Evolutionary conservation across 345 rosid genomes (phyloP), one percentile per base, ranked within the genome.

Genomic region (Zanthoxylum bungeanum): DNA sequence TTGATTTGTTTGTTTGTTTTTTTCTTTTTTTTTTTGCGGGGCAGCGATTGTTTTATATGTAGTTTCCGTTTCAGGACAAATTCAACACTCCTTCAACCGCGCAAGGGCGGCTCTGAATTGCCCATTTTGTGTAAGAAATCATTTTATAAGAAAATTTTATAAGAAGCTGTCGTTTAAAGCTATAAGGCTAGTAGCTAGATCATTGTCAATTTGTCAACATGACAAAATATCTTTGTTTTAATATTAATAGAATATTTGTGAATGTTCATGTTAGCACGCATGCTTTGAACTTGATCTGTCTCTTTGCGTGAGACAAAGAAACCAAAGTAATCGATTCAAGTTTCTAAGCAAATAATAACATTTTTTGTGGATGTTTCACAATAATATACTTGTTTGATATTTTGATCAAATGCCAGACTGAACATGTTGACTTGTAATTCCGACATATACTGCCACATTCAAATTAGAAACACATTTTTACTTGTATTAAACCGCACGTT

Each of bases 81-180:
- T 30, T 57, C 21, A 57, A 4, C 19, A 1, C 49, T 57, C 67
- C 68, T 64, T 46, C 68, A 64, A 64, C 46, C 68, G 46, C 68
- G 68, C n/a, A n/a, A n/a, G n/a, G n/a, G n/a, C n/a, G n/a, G n/a
- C n/a, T n/a, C n/a, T n/a, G n/a, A n/a, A n/a, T n/a, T n/a, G n/a
- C n/a, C n/a, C n/a, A n/a, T n/a, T 64, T 30, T 4, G 56, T 27
- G n/a, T 42, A 31, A 27, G 55, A 46, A 46, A 64, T 50, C 22
- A 30, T 16, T 21, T 11, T 12, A 21, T 24, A 33, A 60, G 21
- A 34, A 60, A 33, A 1, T 39, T 4, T 21, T 4, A 2, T 19
- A 17, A 8, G 25, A 33, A 59, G 40, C 39, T 62, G 50, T 39
- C 66, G 40, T 39, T 62, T 21, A n/a, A n/a, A n/a, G n/a, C 47